Evolutionary conservation across 2,329 filamentous ascomycete species (phyloP), one percentile per base, ranked within the genome.

Genomic region (Macrophomina pseudophaseolina): DNA sequence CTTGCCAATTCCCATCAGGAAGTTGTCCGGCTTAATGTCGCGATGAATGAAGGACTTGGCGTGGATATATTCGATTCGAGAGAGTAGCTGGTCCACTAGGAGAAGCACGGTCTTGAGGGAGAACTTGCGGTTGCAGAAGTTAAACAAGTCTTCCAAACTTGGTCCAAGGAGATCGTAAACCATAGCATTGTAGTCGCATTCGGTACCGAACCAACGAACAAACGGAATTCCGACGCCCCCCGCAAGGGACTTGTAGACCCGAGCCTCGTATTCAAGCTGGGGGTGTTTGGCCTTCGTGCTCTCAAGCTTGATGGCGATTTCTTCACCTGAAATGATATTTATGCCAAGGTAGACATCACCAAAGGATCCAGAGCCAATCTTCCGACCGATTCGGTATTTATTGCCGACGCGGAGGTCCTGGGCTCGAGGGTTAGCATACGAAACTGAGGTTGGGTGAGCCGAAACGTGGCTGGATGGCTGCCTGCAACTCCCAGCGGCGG

Each of bases 111-210:
- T 23, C 23, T 23, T 23, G 23, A 23, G 23, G 23, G 23, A 97
- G 85, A 98, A 98, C 81, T 98, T 98, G 81, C 95, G 91, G 89
- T 98, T 98, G 89, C 95, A 99, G 82, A 98, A 98, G 88, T 99
- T 98, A 92, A 99, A 99, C 40, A 99, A 87, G 78, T 99, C 95
- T 82, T 99, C 95, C 81, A 99, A 84, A 76, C 91, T 95, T 72
- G 95, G 95, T 44, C 95, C 95, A 67, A 99, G 91, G 32, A 99
- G 90, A 77, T 99, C 95, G 71, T 98, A 89, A 62, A 99, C 95
- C 95, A 99, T 98, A 80, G 95, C 95, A 82, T 98, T 98, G 89
- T 99, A 98, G 84, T 98, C 95, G 82, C 94, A 98, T 83, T 99
- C 95, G 68, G 94, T 98, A 73, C 95, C 95, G 81, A 98, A 99